Evolutionary conservation across 805 yeast genomes (phyloP).

Genomic region (Candida nonsorbophila): DNA sequence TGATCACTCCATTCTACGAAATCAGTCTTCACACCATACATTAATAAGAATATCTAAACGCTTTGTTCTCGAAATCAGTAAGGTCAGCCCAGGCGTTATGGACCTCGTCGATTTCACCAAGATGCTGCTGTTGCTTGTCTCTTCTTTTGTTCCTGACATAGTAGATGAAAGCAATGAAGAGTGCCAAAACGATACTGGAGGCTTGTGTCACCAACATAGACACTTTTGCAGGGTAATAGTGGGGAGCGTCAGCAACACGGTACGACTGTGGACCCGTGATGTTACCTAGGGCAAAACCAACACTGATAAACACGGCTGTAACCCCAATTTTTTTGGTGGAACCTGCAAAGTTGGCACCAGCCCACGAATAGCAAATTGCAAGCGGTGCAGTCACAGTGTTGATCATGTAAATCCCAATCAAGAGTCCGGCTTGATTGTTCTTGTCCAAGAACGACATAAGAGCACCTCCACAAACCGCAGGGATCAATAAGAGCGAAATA

Average conservation of each 20-base stretch:
- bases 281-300: conserved; percentile 25
- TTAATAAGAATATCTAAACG: conserved; percentile 31
- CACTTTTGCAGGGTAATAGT: conserved; percentile 18
- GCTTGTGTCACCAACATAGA: conserved; percentile 12
- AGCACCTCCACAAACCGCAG: conserved; percentile 17
- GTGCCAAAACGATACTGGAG: conserved; percentile 30
- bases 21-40: background rate
- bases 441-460: conserved; percentile 14
- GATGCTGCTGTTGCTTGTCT: conserved; percentile 12
- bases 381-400: conserved; percentile 10
- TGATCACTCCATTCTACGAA: background rate
- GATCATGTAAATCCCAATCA: conserved; percentile 19
- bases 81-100: conserved; percentile 37
- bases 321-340: conserved; percentile 22
- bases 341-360: conserved; percentile 17
- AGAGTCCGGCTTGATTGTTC: conserved; percentile 18
- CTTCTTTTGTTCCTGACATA: conserved; percentile 30
- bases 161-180: conserved; percentile 20
- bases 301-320: conserved; percentile 16
- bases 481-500: conserved; percentile 11
- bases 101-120: conserved; percentile 5
- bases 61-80: conserved; percentile 38
- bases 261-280: conserved; percentile 23
- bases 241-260: conserved; percentile 18
- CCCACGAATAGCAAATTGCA: conserved; percentile 11